phyloP scores from a whole-genome alignment of 2,329 filamentous ascomycete species.

The Aspergillus sp. region DNA sequence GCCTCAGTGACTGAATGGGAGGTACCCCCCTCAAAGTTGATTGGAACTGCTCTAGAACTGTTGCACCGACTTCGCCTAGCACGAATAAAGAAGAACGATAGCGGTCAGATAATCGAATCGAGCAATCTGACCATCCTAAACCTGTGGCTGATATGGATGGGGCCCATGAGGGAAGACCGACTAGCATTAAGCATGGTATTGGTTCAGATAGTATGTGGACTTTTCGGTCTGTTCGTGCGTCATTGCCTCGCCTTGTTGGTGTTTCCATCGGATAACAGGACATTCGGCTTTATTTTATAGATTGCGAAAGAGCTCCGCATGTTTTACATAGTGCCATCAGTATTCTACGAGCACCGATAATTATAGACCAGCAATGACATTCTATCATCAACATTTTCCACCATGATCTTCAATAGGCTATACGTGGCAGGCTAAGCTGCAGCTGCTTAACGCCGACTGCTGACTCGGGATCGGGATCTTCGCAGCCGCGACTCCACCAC shows the following conservation, averaged over 20 bases:
- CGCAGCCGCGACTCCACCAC: background rate
- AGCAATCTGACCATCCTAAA: conserved; percentile 94
- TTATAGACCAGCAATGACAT: background rate
- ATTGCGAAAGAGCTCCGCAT: background rate
- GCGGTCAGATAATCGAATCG: conserved; percentile 72
- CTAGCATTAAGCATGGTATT: conserved; percentile 75
- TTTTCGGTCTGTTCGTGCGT: conserved; percentile 80
- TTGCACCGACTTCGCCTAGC: conserved; percentile 69
- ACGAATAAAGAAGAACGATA: conserved; percentile 64
- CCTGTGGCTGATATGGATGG: conserved; percentile 93
- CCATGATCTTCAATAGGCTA: too few relatives aligned
- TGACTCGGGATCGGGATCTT: background rate
- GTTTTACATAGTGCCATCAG: background rate
- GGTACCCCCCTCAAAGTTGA: conserved; percentile 64
- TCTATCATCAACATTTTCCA: background rate
- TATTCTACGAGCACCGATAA: background rate
- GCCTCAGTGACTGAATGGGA: conserved; percentile 79
- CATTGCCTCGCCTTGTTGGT: conserved; percentile 84
- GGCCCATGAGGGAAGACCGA: conserved; percentile 82
- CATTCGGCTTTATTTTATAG: conserved; percentile 2
- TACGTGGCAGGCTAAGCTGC: too few relatives aligned
- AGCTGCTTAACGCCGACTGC: background rate
- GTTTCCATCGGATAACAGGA: conserved; percentile 81
- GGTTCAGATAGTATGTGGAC: conserved; percentile 74
- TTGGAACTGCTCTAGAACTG: conserved; percentile 65